Evolutionary conservation across 148 eudicot genomes (phyloP), one percentile per base, ranked within the genome.

Genomic region (Hydrangea macrophylla): DNA sequence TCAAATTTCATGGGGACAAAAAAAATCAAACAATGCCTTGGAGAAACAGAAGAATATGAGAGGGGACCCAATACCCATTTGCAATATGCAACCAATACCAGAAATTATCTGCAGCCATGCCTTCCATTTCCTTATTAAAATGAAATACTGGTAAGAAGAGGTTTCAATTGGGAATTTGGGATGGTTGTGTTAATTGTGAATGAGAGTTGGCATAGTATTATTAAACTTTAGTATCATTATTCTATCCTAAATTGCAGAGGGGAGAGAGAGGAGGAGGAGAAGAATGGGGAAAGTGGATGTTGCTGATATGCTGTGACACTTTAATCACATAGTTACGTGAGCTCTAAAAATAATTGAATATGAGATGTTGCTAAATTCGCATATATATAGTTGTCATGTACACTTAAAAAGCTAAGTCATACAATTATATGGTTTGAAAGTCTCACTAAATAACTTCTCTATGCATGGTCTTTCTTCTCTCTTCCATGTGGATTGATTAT

Each of bases 401-500:
- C n/a, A n/a, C n/a, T n/a, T n/a, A n/a, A n/a, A n/a, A n/a, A n/a
- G n/a, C n/a, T n/a, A n/a, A n/a, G n/a, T n/a, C n/a, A n/a, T n/a
- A n/a, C n/a, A n/a, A n/a, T n/a, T n/a, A n/a, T n/a, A n/a, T n/a
- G n/a, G n/a, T n/a, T n/a, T n/a, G n/a, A n/a, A n/a, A n/a, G n/a
- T n/a, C n/a, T n/a, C n/a, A n/a, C n/a, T n/a, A n/a, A n/a, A n/a
- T n/a, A n/a, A n/a, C n/a, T n/a, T n/a, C n/a, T n/a, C n/a, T n/a
- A n/a, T n/a, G n/a, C n/a, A 37, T 27, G 39, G 73, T 67, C 22
- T 53, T 53, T 39, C 67, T 61, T 72, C 77, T 64, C 67, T 50
- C 67, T 69, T 82, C 74, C 87, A 84, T 80, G 92, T 87, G 88
- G 79, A 61, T 15, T 55, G 74, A 77, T 73, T 73, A 71, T 71